Conservation (phyloP, 1,139 yeast species). For the Trichomonascaceae sp. region DNA sequence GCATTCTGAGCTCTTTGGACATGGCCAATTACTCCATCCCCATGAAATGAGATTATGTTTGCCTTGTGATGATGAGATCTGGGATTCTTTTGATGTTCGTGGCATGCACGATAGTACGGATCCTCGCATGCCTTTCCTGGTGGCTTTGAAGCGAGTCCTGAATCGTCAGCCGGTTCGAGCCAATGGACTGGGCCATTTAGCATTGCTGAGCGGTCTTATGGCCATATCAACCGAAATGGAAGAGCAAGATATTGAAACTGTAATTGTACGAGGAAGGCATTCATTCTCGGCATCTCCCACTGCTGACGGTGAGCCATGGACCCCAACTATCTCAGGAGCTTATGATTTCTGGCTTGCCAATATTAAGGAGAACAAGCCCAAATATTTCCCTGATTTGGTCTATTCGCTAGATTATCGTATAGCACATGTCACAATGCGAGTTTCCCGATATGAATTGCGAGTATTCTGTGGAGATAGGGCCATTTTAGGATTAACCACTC, state of each 20-base stretch:
- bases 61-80: slow-evolving; percentile 70
- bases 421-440: slow-evolving; percentile 62
- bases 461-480: slow-evolving; percentile 75
- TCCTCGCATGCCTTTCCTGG: slow-evolving; percentile 37
- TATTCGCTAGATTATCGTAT: slow-evolving; percentile 41
- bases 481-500: slow-evolving; percentile 65
- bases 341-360: slow-evolving; percentile 5
- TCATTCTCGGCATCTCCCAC: not conserved
- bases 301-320: slow-evolving; percentile 6
- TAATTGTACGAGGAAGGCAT: slow-evolving; percentile 1
- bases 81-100: slow-evolving; percentile 44
- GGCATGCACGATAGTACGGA: slow-evolving; percentile 4
- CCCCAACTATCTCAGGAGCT: slow-evolving; percentile 2
- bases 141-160: slow-evolving; percentile 40
- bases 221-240: slow-evolving; percentile 15
- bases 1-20: slow-evolving; percentile 72
- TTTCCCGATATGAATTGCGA: slow-evolving; percentile 69
- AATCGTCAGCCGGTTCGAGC: slow-evolving; percentile 8
- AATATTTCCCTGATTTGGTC: slow-evolving; percentile 13
- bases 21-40: slow-evolving; percentile 55
- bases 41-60: slow-evolving; percentile 60
- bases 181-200: slow-evolving; percentile 15
- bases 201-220: slow-evolving; percentile 15
- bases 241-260: slow-evolving; percentile 14
- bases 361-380: not conserved